Conservation (phyloP, 139 green algal species). For the Coccomyxa sp. region DNA sequence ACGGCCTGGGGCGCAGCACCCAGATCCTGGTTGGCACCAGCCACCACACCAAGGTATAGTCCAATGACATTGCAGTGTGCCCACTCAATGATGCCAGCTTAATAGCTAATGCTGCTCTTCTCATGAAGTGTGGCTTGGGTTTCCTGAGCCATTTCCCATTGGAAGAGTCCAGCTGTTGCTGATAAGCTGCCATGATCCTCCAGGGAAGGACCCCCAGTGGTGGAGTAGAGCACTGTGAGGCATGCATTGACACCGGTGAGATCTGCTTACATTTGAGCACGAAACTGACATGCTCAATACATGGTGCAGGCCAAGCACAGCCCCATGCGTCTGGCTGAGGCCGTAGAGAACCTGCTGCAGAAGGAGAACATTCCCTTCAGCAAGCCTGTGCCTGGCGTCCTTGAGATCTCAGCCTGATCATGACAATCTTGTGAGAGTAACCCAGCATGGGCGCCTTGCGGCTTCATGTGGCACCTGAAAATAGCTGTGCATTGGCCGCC, state of each 20-base stretch:
- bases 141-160: not conserved
- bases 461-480: too few species aligned
- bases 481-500: too few species aligned
- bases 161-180: not conserved
- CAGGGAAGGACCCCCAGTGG: not conserved
- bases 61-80: not conserved
- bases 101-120: not conserved
- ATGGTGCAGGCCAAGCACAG: conserved; percentile 26
- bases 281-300: not conserved
- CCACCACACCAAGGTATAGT: conserved; percentile 55
- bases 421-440: too few species aligned
- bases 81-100: not conserved
- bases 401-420: conserved; percentile 27
- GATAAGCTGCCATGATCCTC: not conserved
- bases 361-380: conserved; percentile 27
- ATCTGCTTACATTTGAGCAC: not conserved
- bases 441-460: too few species aligned
- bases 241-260: not conserved
- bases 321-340: conserved; percentile 36
- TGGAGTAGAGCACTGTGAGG: not conserved
- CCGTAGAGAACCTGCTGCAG: conserved; percentile 38
- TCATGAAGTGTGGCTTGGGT: not conserved
- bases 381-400: conserved; percentile 39
- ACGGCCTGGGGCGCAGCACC: conserved; percentile 7
- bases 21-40: conserved; percentile 59